Base-by-base conservation (phyloP, 2,329 filamentous ascomycete genomes). In the Camillea tinctor region DNA sequence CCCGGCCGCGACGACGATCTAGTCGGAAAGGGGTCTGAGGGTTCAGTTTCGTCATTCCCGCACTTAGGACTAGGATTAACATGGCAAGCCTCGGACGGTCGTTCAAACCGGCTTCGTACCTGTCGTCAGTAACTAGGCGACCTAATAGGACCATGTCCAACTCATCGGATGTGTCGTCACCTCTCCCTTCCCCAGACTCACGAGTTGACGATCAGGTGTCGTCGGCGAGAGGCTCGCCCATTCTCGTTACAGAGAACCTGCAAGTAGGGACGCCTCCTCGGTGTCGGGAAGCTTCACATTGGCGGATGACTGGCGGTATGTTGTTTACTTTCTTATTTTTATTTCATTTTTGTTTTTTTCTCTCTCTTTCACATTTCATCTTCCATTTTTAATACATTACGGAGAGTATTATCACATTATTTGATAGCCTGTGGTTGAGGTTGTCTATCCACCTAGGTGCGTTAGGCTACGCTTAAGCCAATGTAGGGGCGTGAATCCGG, bases 11-110 rank as follows among this genome's bases (percentile, higher is more conserved):
- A 58, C 58, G 48, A 57, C 40, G 24, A 44, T 40, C 23, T 48
- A 22, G 19, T 50, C 49, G 11, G 49, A n/a, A n/a, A 49, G 23
- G 40, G 59, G 22, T 49, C 54, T 61, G 49, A 52, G 60, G 54
- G 26, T 30, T 30, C 13, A 23, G 52, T 53, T 36, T 11, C 23
- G 44, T 36, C 52, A 50, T 8, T 56, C 13, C 11, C 23, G 24
- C 23, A 50, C 26, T 26, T n/a, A n/a, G 8, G 4, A 26, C 48
- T 20, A 26, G 52, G 23, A 51, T 48, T 61, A 59, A 65, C 56
- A 84, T 84, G 81, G 76, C 81, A 60, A 79, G 74, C 69, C 73
- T 83, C 60, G 75, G 78, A 52, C 78, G 80, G 65, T 81, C 81
- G 13, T 78, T 84, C 70, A 80, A 82, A 65, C 75, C 80, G 7